Evolutionary conservation across 257 asterid species (phyloP).

Genomic region (Craterostigma plantagineum): DNA sequence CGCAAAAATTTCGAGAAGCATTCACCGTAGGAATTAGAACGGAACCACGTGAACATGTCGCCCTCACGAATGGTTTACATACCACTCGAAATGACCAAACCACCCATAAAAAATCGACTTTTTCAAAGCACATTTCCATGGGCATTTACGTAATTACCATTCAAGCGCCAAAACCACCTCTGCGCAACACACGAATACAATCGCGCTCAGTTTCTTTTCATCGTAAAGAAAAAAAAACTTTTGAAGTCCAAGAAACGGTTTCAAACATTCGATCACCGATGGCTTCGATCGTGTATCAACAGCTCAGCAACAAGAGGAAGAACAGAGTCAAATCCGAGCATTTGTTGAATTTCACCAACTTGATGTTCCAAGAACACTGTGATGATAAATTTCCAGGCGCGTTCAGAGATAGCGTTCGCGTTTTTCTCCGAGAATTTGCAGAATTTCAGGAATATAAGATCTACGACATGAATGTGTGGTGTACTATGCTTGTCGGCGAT

Average conservation of each 20-base stretch:
- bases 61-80: no score
- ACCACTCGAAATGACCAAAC: no score
- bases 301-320: constrained; percentile 14
- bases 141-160: no score
- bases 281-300: constrained; percentile 26
- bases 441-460: constrained; percentile 25
- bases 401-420: constrained; percentile 35
- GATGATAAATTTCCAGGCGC: constrained; percentile 22
- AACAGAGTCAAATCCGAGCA: constrained; percentile 18
- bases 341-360: constrained; percentile 23
- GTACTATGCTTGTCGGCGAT: constrained; percentile 17
- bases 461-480: constrained; percentile 46
- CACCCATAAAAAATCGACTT: no score
- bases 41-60: no score
- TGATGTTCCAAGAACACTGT: constrained; percentile 12
- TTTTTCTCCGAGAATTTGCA: constrained; percentile 33
- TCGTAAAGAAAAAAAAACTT: not conserved
- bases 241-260: not conserved
- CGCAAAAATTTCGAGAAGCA: no score
- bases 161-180: no score
- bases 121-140: no score
- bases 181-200: no score
- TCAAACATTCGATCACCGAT: constrained; percentile 11
- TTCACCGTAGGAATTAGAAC: no score
- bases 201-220: not conserved